Evolutionary conservation across 2,329 filamentous ascomycete genomes (phyloP).

Genomic region (Cyphellophora attinorum): DNA sequence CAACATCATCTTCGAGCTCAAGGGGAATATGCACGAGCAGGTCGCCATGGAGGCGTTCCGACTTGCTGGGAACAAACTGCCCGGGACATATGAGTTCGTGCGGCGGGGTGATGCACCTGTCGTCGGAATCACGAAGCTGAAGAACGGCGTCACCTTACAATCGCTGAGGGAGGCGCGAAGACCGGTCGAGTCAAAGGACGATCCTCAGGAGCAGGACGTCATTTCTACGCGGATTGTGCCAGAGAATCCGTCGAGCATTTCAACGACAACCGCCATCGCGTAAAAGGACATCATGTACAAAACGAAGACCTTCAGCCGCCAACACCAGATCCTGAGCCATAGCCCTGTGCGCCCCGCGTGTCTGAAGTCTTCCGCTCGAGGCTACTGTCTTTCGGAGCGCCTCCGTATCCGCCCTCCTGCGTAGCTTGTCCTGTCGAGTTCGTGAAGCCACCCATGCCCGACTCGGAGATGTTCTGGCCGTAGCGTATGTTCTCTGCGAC

Average conservation of each 20-base stretch:
- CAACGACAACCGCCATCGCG: neutral
- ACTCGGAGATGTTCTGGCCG: conserved; percentile 47
- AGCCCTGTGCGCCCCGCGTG: conserved; percentile 42
- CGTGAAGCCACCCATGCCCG: conserved; percentile 47
- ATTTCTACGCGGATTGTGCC: conserved; percentile 22
- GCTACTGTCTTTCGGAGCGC: conserved; percentile 29
- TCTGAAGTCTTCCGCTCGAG: conserved; percentile 20
- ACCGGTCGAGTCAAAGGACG: conserved; percentile 40
- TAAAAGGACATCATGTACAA: neutral
- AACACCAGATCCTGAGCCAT: conserved; percentile 45
- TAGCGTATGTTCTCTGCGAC: conserved; percentile 45
- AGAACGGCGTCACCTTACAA: conserved; percentile 69
- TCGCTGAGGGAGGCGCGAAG: conserved; percentile 72
- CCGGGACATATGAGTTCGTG: conserved; percentile 79
- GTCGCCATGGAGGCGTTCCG: conserved; percentile 88
- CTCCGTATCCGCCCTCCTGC: conserved; percentile 32
- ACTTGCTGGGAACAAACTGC: conserved; percentile 87
- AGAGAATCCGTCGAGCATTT: conserved; percentile 7
- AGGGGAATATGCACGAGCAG: conserved; percentile 88
- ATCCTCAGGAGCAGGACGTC: conserved; percentile 18
- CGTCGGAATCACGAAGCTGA: conserved; percentile 85
- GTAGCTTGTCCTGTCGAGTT: conserved; percentile 26
- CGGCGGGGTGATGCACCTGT: conserved; percentile 82
- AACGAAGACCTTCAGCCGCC: conserved; percentile 34
- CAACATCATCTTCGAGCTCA: conserved; percentile 85